Base-by-base conservation (phyloP, 2,329 filamentous ascomycete genomes). In the Botryotinia globosa region DNA sequence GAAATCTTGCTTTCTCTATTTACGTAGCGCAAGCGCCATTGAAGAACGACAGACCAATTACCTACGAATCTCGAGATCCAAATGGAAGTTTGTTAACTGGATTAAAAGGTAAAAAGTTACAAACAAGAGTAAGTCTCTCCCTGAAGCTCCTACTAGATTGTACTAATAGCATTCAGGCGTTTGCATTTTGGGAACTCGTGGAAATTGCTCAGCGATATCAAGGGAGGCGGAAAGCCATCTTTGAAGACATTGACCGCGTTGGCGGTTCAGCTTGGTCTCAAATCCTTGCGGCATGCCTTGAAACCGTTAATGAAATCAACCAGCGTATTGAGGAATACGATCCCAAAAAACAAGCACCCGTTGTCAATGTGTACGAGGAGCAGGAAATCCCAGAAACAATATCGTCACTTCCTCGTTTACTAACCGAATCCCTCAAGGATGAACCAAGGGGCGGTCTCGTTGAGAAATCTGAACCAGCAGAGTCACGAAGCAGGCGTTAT, bases 141-240 rank as follows among this genome's bases (percentile, higher is more conserved):
- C 42, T n/a, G 44, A 10, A 32, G 29, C 9, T 58, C 56, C n/a
- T 48, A 56, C 58, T 59, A 56, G 25, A 42, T 48, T 48, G 4
- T 54, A 39, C 48, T 78, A 80, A 74, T 79, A 63, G 32, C 32
- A 58, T n/a, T 34, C 1, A 92, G 87, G 87, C 89, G 0, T 97
- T 97, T 81, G 94, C 95, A 25, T 92, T 97, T 82, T 97, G 94
- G 94, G 95, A 98, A 80, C 85, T 98, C 42, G 89, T 90, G 44
- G 86, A 93, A 72, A 97, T 98, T 77, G 90, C 92, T 54, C 88
- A 91, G 72, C 87, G 89, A 71, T 94, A 92, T 75, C 86, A 90
- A 25, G 86, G 89, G n/a, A 90, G 79, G 44, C 89, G 95, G 69
- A 92, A 91, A 81, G 88, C 89, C 32, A 93, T 98, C 72, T 98